These are phyloP conservation scores for Pythium dissimile DNA, from an alignment of 352 stramenopile genomes.

Conservation along the genomic window DNA sequence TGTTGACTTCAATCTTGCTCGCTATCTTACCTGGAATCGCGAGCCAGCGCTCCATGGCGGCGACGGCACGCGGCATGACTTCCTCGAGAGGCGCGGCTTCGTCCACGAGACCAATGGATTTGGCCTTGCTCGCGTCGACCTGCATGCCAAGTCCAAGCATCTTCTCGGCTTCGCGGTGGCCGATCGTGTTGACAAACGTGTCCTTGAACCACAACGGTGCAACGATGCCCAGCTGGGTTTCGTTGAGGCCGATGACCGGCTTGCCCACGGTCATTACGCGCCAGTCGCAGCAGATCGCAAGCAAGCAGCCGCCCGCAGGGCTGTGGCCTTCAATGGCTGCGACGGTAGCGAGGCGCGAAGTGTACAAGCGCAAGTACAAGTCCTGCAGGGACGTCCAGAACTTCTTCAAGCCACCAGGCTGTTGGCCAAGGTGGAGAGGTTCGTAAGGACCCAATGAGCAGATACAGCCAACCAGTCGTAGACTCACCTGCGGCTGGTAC, in stretches of 20 bases:
- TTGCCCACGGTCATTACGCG: conserved; percentile 89
- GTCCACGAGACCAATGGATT: conserved; percentile 73
- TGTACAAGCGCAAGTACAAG: conserved; percentile 92
- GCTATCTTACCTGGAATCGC: conserved; percentile 72
- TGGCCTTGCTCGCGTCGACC: conserved; percentile 70
- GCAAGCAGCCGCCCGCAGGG: conserved; percentile 91
- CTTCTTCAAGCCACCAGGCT: conserved; percentile 46
- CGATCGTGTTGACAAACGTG: conserved; percentile 83
- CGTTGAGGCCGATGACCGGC: conserved; percentile 92
- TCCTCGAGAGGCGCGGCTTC: conserved; percentile 74
- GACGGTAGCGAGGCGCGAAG: conserved; percentile 80
- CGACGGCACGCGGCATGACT: conserved; percentile 62
- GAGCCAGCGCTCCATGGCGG: conserved; percentile 71
- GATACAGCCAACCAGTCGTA: not conserved
- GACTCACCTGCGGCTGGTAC: conserved; percentile 79
- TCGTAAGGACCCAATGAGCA: not conserved
- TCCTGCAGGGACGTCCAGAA: conserved; percentile 94
- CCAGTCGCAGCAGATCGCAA: conserved; percentile 94
- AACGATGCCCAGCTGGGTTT: conserved; percentile 92
- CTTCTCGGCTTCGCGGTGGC: conserved; percentile 80
- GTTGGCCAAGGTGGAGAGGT: too few species aligned
- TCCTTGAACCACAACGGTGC: conserved; percentile 69
- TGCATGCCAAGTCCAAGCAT: conserved; percentile 80
- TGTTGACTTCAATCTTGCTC: not conserved
- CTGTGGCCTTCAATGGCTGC: conserved; percentile 91